These are phyloP conservation scores for Hypoxylon sp. DNA, from an alignment of 2,329 filamentous ascomycete species.

Conservation along the genomic window DNA sequence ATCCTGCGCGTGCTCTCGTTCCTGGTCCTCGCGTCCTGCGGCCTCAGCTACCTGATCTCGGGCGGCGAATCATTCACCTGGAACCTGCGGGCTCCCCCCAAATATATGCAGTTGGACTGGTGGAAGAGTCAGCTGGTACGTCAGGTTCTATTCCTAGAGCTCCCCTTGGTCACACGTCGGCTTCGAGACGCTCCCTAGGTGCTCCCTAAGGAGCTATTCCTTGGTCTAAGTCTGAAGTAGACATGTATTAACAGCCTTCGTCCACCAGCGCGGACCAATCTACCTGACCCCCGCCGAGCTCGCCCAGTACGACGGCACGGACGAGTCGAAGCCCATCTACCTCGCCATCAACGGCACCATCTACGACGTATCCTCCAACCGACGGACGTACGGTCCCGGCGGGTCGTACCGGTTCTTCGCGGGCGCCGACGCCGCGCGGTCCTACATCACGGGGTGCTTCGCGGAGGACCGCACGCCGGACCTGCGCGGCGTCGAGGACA, in stretches of 20 bases:
- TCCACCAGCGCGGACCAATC: constrained; percentile 68
- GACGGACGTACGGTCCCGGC: constrained; percentile 81
- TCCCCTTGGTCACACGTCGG: neutral
- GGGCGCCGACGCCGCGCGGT: constrained; percentile 86
- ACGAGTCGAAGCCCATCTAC: constrained; percentile 83
- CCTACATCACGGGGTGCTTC: constrained; percentile 95
- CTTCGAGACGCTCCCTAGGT: neutral
- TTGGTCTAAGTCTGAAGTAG: neutral
- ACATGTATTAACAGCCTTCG: neutral
- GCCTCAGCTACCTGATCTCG: constrained; percentile 81
- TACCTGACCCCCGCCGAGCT: constrained; percentile 82
- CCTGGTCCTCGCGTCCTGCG: constrained; percentile 73
- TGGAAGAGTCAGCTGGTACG: constrained; percentile 73
- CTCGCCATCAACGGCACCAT: constrained; percentile 89
- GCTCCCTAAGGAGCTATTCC: neutral
- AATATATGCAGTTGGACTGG: constrained; percentile 69
- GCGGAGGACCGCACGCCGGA: constrained; percentile 85
- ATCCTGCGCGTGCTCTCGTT: constrained; percentile 77
- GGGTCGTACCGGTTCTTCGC: constrained; percentile 90
- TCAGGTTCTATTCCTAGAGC: constrained; percentile 20
- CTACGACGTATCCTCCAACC: constrained; percentile 81
- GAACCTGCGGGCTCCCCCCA: constrained; percentile 69
- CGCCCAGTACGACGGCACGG: constrained; percentile 79
- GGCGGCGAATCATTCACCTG: constrained; percentile 77
- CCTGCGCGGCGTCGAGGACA: constrained; percentile 86